Evolutionary conservation across 2,329 filamentous ascomycete genomes (phyloP), one percentile per base, ranked within the genome.

Genomic region (Penicillium sp.): DNA sequence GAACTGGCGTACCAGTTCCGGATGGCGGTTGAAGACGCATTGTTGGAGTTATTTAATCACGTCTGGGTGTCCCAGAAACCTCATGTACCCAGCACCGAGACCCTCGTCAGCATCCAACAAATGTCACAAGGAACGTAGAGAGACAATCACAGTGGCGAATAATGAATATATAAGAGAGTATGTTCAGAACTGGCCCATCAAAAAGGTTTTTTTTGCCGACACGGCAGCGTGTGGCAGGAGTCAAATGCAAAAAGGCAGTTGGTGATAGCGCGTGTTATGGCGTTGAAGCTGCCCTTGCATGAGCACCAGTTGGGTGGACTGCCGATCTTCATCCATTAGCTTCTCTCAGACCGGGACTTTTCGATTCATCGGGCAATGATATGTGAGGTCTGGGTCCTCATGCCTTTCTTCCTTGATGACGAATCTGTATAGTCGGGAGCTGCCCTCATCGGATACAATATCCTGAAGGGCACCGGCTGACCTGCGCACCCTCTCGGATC

Each of bases 11-110:
- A 7, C 48, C 48, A 31, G 43, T 39, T 11, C 48, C 48, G 11
- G 21, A 47, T 11, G 48, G 39, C 11, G 41, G 46, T 33, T 53
- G 46, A 17, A 53, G 41, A 35, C 34, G 50, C 50, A 53, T 53
- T 11, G 21, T 41, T 20, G 26, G 25, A 30, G 28, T 20, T 14
- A 21, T 13, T 21, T 10, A 6, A 21, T 40, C 15, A 27, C 30
- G 16, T 35, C 26, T 33, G 19, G 23, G 16, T 37, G 19, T 40
- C 26, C 32, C 33, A 36, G 31, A 34, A 41, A 27, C 46, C 47
- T 30, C 36, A 47, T 51, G 38, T 49, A 51, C 46, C 32, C 36
- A 31, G 28, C 25, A 36, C 40, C 28, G 33, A 36, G 16, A 39
- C 41, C 9, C 40, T 23, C 18, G 36, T 38, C 36, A 47, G 45